Base-by-base conservation (phyloP, 805 yeast species). In the Ascoidea tarda region DNA sequence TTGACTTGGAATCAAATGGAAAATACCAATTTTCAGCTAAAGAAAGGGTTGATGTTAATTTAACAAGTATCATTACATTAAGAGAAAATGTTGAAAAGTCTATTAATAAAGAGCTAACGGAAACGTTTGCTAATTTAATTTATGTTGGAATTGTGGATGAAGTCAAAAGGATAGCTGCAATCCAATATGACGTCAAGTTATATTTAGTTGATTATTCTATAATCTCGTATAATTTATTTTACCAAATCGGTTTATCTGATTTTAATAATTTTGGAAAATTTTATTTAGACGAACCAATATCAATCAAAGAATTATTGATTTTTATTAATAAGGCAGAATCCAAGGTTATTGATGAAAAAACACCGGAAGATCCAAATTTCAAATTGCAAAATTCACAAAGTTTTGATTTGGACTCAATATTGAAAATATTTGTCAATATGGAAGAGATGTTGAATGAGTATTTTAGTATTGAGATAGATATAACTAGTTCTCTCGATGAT, bases 121-220 rank as follows among this genome's bases (percentile, higher is more conserved):
- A 78, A 47, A 66, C 87, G 1, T 80, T 91, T 64, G 74, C 83
- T 6, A 78, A 84, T 52, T 77, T 84, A 50, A 78, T 83, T 0
- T 87, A 75, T 61, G 83, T 93, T 6, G 99, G 99, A 0, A 67
- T 91, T 3, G 90, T 87, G 1, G 98, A 91, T 62, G 75, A 76
- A 8, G 62, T 66, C 10, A 75, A 79, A 55, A 69, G 97, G 48
- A 69, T 91, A 21, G 82, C 85, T 12, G 84, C 96, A n/a, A 71
- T 91, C 48, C 99, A 93, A 63, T 77, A 81, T 62, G 96, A 84
- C 59, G 84, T 89, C 6, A 79, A 81, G 54, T 69, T 93, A 12
- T 84, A 76, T 62, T 66, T 93, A 31, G 79, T 91, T 16, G 96
- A 91, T 65, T 93, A 88, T 64, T 87, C 83, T 0, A 74, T 85